phyloP scores from a whole-genome alignment of 495 filamentous ascomycete genomes.

The Xanthoparmelia taractica region DNA sequence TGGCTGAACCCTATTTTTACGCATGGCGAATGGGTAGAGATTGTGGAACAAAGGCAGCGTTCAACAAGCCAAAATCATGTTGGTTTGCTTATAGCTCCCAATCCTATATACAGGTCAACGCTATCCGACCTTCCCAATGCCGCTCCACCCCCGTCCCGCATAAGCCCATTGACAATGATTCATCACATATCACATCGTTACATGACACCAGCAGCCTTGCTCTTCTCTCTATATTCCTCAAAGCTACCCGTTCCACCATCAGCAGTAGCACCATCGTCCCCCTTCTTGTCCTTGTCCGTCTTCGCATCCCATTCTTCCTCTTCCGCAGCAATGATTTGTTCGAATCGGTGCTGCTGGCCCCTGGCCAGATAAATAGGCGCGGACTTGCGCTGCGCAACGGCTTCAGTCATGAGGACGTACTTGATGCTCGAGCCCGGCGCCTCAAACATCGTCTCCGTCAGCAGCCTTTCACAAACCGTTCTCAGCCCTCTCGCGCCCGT shows the following conservation, averaged over 20 bases:
- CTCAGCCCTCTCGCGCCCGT: constrained; percentile 83
- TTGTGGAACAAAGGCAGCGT: background rate
- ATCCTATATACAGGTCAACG: background rate
- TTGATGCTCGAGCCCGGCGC: constrained; percentile 59
- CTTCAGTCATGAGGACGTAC: constrained; percentile 69
- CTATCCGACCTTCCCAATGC: background rate
- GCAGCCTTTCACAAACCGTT: constrained; percentile 79
- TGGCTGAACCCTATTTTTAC: background rate
- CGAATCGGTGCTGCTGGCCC: constrained; percentile 52
- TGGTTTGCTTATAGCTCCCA: background rate
- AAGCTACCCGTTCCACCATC: constrained; percentile 38
- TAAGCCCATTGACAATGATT: background rate
- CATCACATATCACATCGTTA: constrained; percentile 8
- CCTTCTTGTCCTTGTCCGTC: constrained; percentile 30
- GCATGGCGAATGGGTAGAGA: background rate
- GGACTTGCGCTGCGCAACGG: constrained; percentile 56
- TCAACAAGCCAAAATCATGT: background rate
- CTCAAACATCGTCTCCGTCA: constrained; percentile 88
- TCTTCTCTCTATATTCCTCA: constrained; percentile 46
- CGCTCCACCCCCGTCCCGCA: background rate
- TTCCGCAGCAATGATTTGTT: constrained; percentile 51
- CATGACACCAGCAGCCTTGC: constrained; percentile 24
- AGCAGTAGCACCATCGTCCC: constrained; percentile 29
- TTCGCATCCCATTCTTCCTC: constrained; percentile 56
- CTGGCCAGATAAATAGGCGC: constrained; percentile 54